Percentiles rank a stretch among this genome's conserved stretches.
These are phyloP conservation scores for Colletotrichum gloeosporioides DNA, from an alignment of 2,329 filamentous ascomycete genomes.

Conservation along the genomic window DNA sequence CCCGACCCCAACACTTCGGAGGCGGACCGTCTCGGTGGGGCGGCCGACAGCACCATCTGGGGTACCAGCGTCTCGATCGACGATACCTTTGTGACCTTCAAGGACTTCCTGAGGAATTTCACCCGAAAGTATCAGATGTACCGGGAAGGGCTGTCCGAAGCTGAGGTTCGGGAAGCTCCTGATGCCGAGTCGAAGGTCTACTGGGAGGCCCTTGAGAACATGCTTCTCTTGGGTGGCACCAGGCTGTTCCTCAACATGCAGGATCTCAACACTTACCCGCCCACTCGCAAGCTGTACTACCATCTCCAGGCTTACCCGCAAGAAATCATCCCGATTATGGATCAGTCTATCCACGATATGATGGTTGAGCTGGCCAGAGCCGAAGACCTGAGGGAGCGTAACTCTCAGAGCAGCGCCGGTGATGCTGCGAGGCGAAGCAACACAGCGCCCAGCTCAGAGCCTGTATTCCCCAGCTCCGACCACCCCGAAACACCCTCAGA, in stretches of 20 bases:
- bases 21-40: slow-evolving; percentile 84
- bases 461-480: slow-evolving; percentile 82
- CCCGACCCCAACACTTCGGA: slow-evolving; percentile 87
- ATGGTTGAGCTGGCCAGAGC: slow-evolving; percentile 89
- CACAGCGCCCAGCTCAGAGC: slow-evolving; percentile 70
- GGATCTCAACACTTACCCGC: slow-evolving; percentile 91
- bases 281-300: slow-evolving; percentile 93
- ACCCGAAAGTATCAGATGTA: slow-evolving; percentile 94
- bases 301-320: slow-evolving; percentile 93
- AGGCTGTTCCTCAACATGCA: slow-evolving; percentile 87
- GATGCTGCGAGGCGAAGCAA: slow-evolving; percentile 36
- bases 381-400: slow-evolving; percentile 74
- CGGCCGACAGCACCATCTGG: slow-evolving; percentile 87
- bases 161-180: slow-evolving; percentile 72
- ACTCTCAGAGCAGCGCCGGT: slow-evolving; percentile 62
- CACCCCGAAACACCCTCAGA: slow-evolving; percentile 55
- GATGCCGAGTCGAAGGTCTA: slow-evolving; percentile 83
- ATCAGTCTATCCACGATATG: slow-evolving; percentile 89
- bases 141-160: slow-evolving; percentile 81
- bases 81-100: slow-evolving; percentile 86
- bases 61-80: slow-evolving; percentile 95
- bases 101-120: slow-evolving; percentile 91
- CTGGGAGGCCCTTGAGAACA: slow-evolving; percentile 83
- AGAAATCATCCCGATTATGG: slow-evolving; percentile 96
- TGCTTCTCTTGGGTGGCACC: slow-evolving; percentile 85